These are phyloP conservation scores for Cladorrhinum sp. DNA, from an alignment of 2,329 filamentous ascomycete species.

Conservation along the genomic window DNA sequence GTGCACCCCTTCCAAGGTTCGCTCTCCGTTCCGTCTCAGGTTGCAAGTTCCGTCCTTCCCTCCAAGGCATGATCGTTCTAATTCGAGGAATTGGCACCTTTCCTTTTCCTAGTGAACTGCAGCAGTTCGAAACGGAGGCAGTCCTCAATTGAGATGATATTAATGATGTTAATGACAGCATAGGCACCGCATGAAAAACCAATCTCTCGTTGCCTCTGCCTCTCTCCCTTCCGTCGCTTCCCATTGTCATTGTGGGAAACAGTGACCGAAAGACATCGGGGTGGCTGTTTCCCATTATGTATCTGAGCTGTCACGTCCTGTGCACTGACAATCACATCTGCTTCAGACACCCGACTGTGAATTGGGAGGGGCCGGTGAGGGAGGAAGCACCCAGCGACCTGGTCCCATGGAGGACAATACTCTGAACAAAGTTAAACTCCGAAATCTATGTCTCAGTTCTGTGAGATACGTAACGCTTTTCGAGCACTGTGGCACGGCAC, in stretches of 20 bases:
- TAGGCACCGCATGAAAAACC: slow-evolving; percentile 4
- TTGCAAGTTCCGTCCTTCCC: too few species aligned
- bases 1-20: not conserved
- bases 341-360: not conserved
- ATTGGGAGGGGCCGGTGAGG: not conserved
- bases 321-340: not conserved
- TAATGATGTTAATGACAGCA: not conserved
- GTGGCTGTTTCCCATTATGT: not conserved
- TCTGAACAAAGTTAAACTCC: not conserved
- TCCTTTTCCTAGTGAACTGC: not conserved
- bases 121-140: not conserved
- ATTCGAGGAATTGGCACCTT: not conserved
- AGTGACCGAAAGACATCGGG: not conserved
- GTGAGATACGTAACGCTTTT: slow-evolving; percentile 4
- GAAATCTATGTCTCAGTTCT: slow-evolving; percentile 7
- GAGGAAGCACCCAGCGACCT: not conserved
- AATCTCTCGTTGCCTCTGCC: slow-evolving; percentile 8
- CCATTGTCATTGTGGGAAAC: not conserved
- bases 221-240: not conserved
- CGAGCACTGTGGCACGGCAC: not conserved
- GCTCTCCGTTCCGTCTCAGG: not conserved
- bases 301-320: not conserved
- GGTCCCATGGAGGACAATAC: not conserved
- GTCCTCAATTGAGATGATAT: not conserved
- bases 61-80: not conserved